Conservation (phyloP, 1,284 basidiomycete species). For the Stygiomarasmius scandens region DNA sequence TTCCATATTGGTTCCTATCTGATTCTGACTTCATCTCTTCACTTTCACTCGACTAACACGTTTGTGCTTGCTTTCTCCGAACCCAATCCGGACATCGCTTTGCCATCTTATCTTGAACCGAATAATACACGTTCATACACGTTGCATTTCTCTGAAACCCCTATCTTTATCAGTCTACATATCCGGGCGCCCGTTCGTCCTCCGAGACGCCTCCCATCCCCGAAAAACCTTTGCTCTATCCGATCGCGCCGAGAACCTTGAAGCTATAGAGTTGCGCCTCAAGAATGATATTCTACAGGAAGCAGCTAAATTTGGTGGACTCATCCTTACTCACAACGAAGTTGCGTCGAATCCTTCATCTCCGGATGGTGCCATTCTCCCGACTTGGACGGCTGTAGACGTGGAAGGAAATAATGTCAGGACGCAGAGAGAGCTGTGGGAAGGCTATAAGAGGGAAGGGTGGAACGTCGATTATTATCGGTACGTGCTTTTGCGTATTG, state of each 20-base stretch:
- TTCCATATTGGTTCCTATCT: too few species aligned
- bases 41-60: background rate
- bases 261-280: constrained; percentile 90
- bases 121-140: constrained; percentile 15
- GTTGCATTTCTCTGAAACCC: constrained; percentile 15
- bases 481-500: constrained; percentile 43
- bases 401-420: constrained; percentile 86
- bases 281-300: constrained; percentile 96
- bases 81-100: too few species aligned
- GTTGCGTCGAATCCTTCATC: constrained; percentile 40
- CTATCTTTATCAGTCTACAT: constrained; percentile 72
- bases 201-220: constrained; percentile 91
- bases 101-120: constrained; percentile 1
- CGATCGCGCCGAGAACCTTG: constrained; percentile 92
- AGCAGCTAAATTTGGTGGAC: constrained; percentile 83
- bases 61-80: too few species aligned
- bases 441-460: constrained; percentile 76
- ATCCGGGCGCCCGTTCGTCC: constrained; percentile 92
- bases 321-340: constrained; percentile 94
- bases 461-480: constrained; percentile 76
- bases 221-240: constrained; percentile 82
- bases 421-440: constrained; percentile 89
- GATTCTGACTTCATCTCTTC: background rate
- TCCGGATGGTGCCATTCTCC: constrained; percentile 71
- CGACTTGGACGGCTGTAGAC: constrained; percentile 96